A percentile compares a stretch with the other conserved stretches of the same genome.
These are phyloP conservation scores for Circinella umbellata DNA, from an alignment of 371 early-diverging fungal genomes.

Conservation along the genomic window DNA sequence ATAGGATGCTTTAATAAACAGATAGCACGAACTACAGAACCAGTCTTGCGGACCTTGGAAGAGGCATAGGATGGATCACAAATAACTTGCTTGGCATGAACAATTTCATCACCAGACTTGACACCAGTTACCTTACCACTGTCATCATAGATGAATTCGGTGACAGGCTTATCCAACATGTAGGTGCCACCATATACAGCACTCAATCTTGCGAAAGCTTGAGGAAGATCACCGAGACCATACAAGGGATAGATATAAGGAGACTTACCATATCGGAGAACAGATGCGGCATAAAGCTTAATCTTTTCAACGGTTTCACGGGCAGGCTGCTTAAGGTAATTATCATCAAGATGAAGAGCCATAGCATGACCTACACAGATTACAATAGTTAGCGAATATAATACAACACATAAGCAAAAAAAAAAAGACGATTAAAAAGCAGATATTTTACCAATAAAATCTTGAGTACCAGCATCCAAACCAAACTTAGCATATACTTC, in stretches of 20 bases:
- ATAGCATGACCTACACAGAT: slow-evolving; percentile 84
- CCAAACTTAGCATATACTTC: slow-evolving; percentile 93
- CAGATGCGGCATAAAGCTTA: slow-evolving; percentile 91
- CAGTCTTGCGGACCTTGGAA: slow-evolving; percentile 75
- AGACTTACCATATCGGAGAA: slow-evolving; percentile 94
- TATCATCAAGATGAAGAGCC: slow-evolving; percentile 96
- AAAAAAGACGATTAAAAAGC: neutral
- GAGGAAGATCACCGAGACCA: slow-evolving; percentile 99
- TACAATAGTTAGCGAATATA: neutral
- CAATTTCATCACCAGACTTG: slow-evolving; percentile 84
- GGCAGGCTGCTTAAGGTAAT: slow-evolving; percentile 88
- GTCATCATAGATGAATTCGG: slow-evolving; percentile 82
- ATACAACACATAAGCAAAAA: neutral
- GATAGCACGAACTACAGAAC: slow-evolving; percentile 93
- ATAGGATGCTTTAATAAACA: slow-evolving; percentile 93
- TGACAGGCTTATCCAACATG: slow-evolving; percentile 92
- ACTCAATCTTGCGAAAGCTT: slow-evolving; percentile 96
- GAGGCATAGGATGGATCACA: slow-evolving; percentile 95
- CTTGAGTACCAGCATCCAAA: slow-evolving; percentile 92
- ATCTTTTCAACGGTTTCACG: slow-evolving; percentile 94
- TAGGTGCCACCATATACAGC: slow-evolving; percentile 99
- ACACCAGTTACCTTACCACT: slow-evolving; percentile 89
- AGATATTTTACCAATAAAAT: slow-evolving; percentile 80
- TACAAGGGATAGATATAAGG: slow-evolving; percentile 99
- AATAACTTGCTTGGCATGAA: slow-evolving; percentile 86